Conservation (phyloP, 169 alveolate genomes). For the Amoebophrya sp. region DNA sequence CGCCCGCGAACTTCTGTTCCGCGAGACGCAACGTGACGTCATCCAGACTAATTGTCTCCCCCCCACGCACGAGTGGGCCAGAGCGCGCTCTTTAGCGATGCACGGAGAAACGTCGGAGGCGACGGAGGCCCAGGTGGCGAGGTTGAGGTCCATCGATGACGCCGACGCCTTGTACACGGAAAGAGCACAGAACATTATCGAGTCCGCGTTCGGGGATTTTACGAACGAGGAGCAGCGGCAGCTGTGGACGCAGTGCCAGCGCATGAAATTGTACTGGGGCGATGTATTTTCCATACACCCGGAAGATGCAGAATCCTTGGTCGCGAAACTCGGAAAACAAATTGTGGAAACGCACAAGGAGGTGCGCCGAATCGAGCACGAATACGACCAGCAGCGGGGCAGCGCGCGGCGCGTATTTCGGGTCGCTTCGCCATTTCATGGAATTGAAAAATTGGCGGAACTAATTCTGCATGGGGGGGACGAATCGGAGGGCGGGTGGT, state of each 20-base stretch:
- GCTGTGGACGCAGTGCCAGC: slow-evolving; percentile 3
- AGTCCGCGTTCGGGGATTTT: neutral
- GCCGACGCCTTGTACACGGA: neutral
- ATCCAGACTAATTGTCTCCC: neutral
- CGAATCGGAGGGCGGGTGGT: too few species aligned
- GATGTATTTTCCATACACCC: neutral
- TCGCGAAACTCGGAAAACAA: neutral
- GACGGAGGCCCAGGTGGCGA: neutral
- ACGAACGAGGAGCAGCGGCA: neutral
- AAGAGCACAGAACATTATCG: neutral
- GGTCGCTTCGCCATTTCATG: neutral
- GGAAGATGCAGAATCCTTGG: too few species aligned
- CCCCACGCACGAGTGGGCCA: neutral
- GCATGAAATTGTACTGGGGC: neutral
- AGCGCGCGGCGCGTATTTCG: neutral
- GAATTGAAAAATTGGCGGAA: neutral
- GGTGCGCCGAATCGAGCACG: neutral
- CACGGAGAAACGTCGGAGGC: neutral
- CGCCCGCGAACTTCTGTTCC: neutral
- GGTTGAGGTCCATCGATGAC: neutral
- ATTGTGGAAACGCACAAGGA: neutral
- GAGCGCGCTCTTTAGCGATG: neutral
- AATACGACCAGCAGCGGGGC: neutral
- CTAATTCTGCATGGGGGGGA: too few species aligned
- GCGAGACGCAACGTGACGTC: neutral